A percentile compares a stretch with the other conserved stretches of the same genome.
These are phyloP conservation scores for Clathrus columnatus DNA, from an alignment of 768 basidiomycete genomes.

Conservation along the genomic window DNA sequence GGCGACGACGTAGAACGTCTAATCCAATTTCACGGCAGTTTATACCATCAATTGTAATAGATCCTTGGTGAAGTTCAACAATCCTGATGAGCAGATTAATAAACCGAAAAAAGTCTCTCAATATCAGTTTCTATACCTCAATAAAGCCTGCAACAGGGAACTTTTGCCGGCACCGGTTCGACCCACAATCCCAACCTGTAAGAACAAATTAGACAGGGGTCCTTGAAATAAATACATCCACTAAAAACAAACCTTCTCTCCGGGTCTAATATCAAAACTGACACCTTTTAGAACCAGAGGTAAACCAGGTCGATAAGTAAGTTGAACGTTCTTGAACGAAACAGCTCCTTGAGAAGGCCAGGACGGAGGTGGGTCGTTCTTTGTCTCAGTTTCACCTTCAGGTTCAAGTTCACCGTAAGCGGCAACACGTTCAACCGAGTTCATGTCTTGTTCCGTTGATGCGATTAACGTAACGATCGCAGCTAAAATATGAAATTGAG, in stretches of 20 bases:
- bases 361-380: slow-evolving; percentile 36
- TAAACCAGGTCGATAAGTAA: slow-evolving; percentile 52
- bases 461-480: slow-evolving; percentile 48
- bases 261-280: slow-evolving; percentile 44
- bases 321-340: slow-evolving; percentile 44
- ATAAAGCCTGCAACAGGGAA: slow-evolving; percentile 48
- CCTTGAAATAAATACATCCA: no score
- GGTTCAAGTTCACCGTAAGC: slow-evolving; percentile 54
- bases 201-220: slow-evolving; percentile 48
- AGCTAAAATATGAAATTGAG: background rate
- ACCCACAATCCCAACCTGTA: slow-evolving; percentile 47
- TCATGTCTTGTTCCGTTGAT: slow-evolving; percentile 62
- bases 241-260: slow-evolving; percentile 55
- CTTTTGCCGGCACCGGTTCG: slow-evolving; percentile 50
- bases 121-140: slow-evolving; percentile 29
- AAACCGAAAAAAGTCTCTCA: background rate
- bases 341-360: slow-evolving; percentile 50
- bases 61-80: slow-evolving; percentile 50
- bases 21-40: slow-evolving; percentile 49
- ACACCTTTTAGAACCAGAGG: slow-evolving; percentile 58
- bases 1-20: slow-evolving; percentile 38
- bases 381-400: slow-evolving; percentile 37
- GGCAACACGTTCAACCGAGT: slow-evolving; percentile 61
- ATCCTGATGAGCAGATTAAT: slow-evolving; percentile 29
- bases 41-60: slow-evolving; percentile 47